Evolutionary conservation across 805 yeast genomes (phyloP), one percentile per base, ranked within the genome.

Genomic region (Saccharomycopsis malanga): DNA sequence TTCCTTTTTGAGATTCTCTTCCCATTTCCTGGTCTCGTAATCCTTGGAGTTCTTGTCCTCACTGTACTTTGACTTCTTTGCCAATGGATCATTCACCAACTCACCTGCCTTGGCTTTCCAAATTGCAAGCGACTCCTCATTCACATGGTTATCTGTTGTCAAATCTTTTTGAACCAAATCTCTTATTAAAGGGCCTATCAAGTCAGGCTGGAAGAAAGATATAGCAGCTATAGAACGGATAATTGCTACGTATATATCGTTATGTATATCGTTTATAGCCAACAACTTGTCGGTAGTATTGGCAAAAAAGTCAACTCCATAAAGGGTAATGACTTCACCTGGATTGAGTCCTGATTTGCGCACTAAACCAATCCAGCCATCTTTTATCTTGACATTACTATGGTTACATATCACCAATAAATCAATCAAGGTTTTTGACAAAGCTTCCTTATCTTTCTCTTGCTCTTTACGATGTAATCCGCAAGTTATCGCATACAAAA

Each of bases 11-110:
- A 93, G 74, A 44, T 76, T 75, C 55, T 82, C 88, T 60, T 93
- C 98, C 98, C 98, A 91, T 61, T 86, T 79, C 50, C 76, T 67
- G 2, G 89, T 83, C 57, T 83, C 95, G 57, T 87, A 87, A 57
- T 88, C 96, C 59, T 81, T 88, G 1, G 86, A 68, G 60, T 86
- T 86, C 60, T 84, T 86, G 58, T 77, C 77, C 12, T 78, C 77
- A 3, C 65, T 68, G 29, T 64, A 64, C 27, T 68, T 66, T 12
- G 67, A 64, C 58, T 69, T 73, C 46, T 65, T 66, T 23, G 59
- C 58, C 42, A 85, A 62, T 4, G 85, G 77, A 57, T 86, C 79
- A 17, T 79, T 64, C 2, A 83, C 93, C 45, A 83, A 61, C 39
- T 74, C 80, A 2, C 88, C 94, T 39, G 81, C 94, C 0, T 69